These are phyloP conservation scores for Lanmaoa rubissima DNA, from an alignment of 768 basidiomycete species.

Conservation along the genomic window DNA sequence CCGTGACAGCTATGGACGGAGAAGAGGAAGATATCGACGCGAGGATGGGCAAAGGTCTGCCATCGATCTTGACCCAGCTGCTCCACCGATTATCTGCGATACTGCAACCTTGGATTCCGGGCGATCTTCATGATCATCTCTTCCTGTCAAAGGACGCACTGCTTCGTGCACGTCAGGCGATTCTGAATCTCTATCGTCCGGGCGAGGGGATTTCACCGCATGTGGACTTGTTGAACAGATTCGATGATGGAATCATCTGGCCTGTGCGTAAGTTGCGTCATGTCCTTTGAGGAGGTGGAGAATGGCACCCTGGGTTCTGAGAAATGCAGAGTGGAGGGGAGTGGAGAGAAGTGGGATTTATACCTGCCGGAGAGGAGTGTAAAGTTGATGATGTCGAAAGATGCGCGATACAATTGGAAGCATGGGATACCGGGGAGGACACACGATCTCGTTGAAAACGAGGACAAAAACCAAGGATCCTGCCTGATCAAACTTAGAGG, in stretches of 20 bases:
- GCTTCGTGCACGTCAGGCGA: conserved; percentile 70
- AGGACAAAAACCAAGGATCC: conserved; percentile 18
- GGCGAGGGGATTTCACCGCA: conserved; percentile 90
- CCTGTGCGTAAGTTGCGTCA: conserved; percentile 74
- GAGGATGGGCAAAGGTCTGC: conserved; percentile 45
- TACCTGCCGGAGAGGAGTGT: conserved; percentile 78
- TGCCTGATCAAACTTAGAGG: conserved; percentile 52
- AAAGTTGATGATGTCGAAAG: conserved; percentile 72
- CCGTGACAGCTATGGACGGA: conserved; percentile 8
- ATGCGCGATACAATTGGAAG: conserved; percentile 83
- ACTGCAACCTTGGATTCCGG: conserved; percentile 50
- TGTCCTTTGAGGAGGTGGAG: conserved; percentile 57
- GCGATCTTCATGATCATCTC: conserved; percentile 50
- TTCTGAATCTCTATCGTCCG: conserved; percentile 84
- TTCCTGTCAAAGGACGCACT: conserved; percentile 48
- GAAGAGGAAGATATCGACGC: conserved; percentile 13
- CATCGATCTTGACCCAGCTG: conserved; percentile 52
- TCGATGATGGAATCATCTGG: conserved; percentile 87
- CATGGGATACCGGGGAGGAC: conserved; percentile 76
- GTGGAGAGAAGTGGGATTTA: conserved; percentile 38
- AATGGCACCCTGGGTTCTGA: background rate
- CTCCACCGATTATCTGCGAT: conserved; percentile 48
- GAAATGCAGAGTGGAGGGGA: background rate
- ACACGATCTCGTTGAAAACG: conserved; percentile 56
- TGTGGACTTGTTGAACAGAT: conserved; percentile 80